Percentiles rank a stretch among this genome's conserved stretches.
Evolutionary conservation across 805 yeast genomes (phyloP).

Genomic region (Metschnikowia kofuensis): DNA sequence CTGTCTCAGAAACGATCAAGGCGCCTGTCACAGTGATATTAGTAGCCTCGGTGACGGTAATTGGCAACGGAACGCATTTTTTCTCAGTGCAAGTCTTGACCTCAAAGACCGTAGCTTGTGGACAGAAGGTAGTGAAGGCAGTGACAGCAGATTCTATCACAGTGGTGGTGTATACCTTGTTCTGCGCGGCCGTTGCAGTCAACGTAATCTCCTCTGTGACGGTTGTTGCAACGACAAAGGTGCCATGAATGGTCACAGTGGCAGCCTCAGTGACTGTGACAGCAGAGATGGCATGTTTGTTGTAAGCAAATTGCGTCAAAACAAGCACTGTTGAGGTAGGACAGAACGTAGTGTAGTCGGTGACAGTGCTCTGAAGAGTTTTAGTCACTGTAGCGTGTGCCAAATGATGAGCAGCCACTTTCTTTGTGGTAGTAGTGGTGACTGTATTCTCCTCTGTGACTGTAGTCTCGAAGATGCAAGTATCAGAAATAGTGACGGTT

Average conservation of each 20-base stretch:
- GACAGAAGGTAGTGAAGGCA: conserved; percentile 38
- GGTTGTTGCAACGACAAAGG: conserved; percentile 24
- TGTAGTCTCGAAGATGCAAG: conserved; percentile 25
- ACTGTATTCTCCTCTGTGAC: background rate
- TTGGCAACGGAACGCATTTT: conserved; percentile 23
- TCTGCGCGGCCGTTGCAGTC: background rate
- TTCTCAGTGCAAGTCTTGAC: conserved; percentile 31
- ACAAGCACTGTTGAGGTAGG: conserved; percentile 34
- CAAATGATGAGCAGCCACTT: background rate
- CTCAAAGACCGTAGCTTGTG: conserved; percentile 31
- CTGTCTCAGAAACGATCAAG: conserved; percentile 26
- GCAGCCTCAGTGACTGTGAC: conserved; percentile 31
- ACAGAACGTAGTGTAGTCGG: conserved; percentile 38
- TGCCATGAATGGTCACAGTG: conserved; percentile 34
- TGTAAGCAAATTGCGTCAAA: conserved; percentile 29
- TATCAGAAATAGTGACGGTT: conserved; percentile 32
- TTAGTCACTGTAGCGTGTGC: conserved; percentile 15
- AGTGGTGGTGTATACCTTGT: conserved; percentile 15
- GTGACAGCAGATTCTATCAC: conserved; percentile 30
- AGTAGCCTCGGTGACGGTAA: conserved; percentile 30
- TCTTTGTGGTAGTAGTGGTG: background rate
- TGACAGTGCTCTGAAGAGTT: conserved; percentile 27
- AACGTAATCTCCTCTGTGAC: conserved; percentile 3
- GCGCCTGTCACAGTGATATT: conserved; percentile 34
- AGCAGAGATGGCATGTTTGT: conserved; percentile 23